phyloP scores from a whole-genome alignment of 2,329 filamentous ascomycete genomes.

The Neopestalotiopsis sp. region DNA sequence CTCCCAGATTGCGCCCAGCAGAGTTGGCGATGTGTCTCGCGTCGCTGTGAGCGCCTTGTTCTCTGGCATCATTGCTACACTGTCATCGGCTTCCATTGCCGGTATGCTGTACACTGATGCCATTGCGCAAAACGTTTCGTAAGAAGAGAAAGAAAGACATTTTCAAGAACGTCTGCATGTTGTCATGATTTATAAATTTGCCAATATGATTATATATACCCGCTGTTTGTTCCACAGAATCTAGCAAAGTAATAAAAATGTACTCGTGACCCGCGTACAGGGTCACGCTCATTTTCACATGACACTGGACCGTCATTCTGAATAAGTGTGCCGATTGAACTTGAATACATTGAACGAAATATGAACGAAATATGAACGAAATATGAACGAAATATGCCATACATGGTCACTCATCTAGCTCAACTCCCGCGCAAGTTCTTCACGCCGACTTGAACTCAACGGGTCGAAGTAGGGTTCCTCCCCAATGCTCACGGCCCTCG shows the following conservation, averaged over 20 bases:
- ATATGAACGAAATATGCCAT: background rate
- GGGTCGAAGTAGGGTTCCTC: constrained; percentile 60
- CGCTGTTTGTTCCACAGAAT: background rate
- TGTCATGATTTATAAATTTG: background rate
- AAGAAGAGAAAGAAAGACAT: background rate
- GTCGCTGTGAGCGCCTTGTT: constrained; percentile 79
- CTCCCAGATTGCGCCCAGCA: constrained; percentile 76
- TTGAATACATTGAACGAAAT: too few relatives aligned
- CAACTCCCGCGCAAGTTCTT: constrained; percentile 2
- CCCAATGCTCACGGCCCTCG: constrained; percentile 56
- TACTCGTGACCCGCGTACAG: too few relatives aligned
- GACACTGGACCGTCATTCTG: too few relatives aligned
- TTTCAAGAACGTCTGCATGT: background rate
- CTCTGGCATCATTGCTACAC: constrained; percentile 77
- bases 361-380: too few relatives aligned
- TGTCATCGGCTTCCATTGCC: constrained; percentile 79
- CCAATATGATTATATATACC: background rate
- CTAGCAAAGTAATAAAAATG: background rate
- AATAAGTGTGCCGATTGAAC: too few relatives aligned
- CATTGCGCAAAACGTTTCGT: constrained; percentile 13
- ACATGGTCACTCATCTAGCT: background rate
- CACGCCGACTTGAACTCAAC: background rate
- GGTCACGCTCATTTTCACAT: too few relatives aligned
- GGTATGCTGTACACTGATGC: constrained; percentile 71
- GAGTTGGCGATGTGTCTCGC: constrained; percentile 75